Evolutionary conservation across 306 rosid species (phyloP).

Genomic region (Bauhinia variegata): DNA sequence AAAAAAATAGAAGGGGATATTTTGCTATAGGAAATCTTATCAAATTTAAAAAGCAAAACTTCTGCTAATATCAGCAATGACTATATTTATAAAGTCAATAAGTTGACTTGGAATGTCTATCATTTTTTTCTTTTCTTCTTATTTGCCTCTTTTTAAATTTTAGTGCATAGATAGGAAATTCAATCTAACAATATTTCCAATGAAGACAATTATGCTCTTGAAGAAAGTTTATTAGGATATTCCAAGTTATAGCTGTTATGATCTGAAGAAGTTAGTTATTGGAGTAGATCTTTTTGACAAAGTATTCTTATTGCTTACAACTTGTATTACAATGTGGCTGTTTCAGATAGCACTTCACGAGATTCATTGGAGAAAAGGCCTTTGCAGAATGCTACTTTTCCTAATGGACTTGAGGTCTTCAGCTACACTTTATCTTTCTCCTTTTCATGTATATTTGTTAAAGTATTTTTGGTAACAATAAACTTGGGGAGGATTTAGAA

Average conservation of each 20-base stretch:
- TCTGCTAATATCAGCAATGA: too few species aligned
- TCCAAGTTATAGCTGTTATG: not conserved
- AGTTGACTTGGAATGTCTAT: too few species aligned
- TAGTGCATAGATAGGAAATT: too few species aligned
- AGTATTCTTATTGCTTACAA: constrained; percentile 2
- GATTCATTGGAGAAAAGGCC: constrained; percentile 55
- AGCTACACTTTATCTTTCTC: constrained; percentile 29
- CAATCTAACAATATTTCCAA: too few species aligned
- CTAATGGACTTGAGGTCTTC: constrained; percentile 89
- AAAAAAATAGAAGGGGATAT: too few species aligned
- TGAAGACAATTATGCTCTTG: constrained; percentile 10
- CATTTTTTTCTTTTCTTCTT: too few species aligned
- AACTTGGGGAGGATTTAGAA: too few species aligned
- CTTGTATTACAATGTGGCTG: constrained; percentile 45
- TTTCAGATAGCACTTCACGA: constrained; percentile 50
- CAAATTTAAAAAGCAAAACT: too few species aligned
- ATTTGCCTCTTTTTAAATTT: too few species aligned
- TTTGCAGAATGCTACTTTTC: constrained; percentile 62
- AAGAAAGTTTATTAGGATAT: constrained; percentile 11
- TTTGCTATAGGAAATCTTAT: too few species aligned
- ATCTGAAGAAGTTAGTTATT: not conserved
- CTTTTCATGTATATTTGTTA: constrained; percentile 9
- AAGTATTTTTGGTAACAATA: too few species aligned
- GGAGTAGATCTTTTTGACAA: not conserved
- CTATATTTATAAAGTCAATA: too few species aligned